Evolutionary conservation across 139 green algal genomes (phyloP), one percentile per base, ranked within the genome.

Genomic region (Chlorella sorokiniana): DNA sequence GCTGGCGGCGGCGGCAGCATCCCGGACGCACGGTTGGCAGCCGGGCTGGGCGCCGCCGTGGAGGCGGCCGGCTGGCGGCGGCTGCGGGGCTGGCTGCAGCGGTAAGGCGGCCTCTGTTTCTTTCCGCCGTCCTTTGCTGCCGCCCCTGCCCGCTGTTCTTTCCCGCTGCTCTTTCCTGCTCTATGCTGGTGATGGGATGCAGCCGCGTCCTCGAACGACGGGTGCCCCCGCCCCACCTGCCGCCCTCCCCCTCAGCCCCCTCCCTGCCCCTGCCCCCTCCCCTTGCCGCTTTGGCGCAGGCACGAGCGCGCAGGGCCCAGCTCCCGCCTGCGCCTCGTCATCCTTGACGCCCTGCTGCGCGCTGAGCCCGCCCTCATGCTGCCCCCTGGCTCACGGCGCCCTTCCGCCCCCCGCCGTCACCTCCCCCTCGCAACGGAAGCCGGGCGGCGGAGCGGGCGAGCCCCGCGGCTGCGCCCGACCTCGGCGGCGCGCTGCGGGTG

Each of bases 331-430:
- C 81, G 82, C 33, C n/a, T 85, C 3, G 68, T 82, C 23, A 83
- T 76, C 16, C 25, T 82, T 56, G 84, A 89, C 0, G 64, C 87
- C 1, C 42, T 84, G 16, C 80, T 90, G 33, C 62, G 61, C 0
- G 44, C 62, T 4, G 63, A 87, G n/a, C 63, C 61, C 44, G 16
- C 42, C 1, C 27, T 83, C 25, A 33, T 23, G 25, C 81, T 82
- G 35, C 87, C 87, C 59, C 69, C 9, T 90, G 87, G 87, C 79
- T 90, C 54, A 72, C 87, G 48, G 64, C 38, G 18, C 63, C 59
- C 1, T 88, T 88, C 52, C 38, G 25, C 22, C 22, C 31, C 40
- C 35, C 18, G 9, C 45, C 45, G n/a, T 23, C 74, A 27, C 16
- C 74, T 20, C 54, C 52, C 29, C 70, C 45, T 4, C 62, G 29